phyloP scores from a whole-genome alignment of 441 rosid genomes.

The Adansonia rubrostipa region DNA sequence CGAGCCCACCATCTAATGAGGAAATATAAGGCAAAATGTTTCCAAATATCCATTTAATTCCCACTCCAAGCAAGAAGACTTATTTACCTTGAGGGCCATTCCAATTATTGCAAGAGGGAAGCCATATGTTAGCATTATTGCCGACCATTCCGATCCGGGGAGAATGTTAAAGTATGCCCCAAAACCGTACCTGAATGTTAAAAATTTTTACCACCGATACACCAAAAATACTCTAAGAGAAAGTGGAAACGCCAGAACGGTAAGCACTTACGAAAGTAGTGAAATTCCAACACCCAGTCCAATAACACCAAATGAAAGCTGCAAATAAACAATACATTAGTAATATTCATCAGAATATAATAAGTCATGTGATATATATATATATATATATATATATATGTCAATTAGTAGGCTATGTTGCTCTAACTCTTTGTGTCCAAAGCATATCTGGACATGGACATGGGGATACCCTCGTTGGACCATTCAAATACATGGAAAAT shows the following conservation, averaged over 20 bases:
- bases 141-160: constrained; percentile 98
- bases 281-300: constrained; percentile 80
- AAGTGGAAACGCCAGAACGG: background rate
- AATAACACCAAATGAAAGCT: constrained; percentile 91
- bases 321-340: constrained; percentile 30
- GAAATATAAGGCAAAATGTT: background rate
- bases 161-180: constrained; percentile 92
- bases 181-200: constrained; percentile 72
- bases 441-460: too few species aligned
- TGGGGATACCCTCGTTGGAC: too few species aligned
- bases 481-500: too few species aligned
- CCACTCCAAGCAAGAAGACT: constrained; percentile 21
- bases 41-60: constrained; percentile 14
- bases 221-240: constrained; percentile 21
- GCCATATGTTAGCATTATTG: constrained; percentile 90
- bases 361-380: too few species aligned
- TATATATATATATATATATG: background rate
- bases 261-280: constrained; percentile 71
- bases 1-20: constrained; percentile 4
- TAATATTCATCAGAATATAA: background rate
- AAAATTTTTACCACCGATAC: constrained; percentile 21
- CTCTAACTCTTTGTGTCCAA: too few species aligned
- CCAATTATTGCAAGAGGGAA: constrained; percentile 97
- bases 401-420: background rate
- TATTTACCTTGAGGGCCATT: constrained; percentile 90